Conservation (phyloP, 208 protist species). For the Jaenimonas drosophilae region DNA sequence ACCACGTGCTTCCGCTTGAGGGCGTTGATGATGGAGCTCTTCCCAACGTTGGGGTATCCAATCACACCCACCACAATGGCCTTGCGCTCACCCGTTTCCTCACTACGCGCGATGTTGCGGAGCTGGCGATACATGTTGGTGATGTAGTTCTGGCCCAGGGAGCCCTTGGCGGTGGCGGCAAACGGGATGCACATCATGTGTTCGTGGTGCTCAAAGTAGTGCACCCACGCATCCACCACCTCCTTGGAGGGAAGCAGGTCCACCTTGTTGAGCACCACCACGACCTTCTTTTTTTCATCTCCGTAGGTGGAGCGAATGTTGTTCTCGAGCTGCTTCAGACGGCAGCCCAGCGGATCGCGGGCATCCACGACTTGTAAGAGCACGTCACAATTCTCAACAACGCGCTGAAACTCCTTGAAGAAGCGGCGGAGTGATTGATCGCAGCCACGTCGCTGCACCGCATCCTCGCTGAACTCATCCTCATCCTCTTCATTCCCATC, state of each 20-base stretch:
- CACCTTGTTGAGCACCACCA: conserved; percentile 97
- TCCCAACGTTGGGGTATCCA: conserved; percentile 98
- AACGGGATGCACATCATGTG: conserved; percentile 78
- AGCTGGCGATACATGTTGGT: conserved; percentile 86
- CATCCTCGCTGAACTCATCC: conserved; percentile 24
- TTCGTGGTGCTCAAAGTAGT: conserved; percentile 81
- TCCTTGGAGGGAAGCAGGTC: conserved; percentile 94
- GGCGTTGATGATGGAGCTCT: conserved; percentile 96
- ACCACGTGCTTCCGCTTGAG: conserved; percentile 93
- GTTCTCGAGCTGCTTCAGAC: conserved; percentile 90
- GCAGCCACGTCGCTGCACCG: conserved; percentile 31
- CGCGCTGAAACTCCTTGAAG: conserved; percentile 85
- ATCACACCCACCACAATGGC: conserved; percentile 95
- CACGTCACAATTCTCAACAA: conserved; percentile 93
- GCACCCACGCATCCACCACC: conserved; percentile 76
- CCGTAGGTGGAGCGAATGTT: conserved; percentile 82
- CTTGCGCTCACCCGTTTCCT: conserved; percentile 73
- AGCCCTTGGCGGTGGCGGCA: conserved; percentile 75
- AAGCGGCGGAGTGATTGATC: conserved; percentile 80
- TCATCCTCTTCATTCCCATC: conserved; percentile 10
- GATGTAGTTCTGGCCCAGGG: conserved; percentile 40
- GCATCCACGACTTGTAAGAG: conserved; percentile 96
- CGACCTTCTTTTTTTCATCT: conserved; percentile 88
- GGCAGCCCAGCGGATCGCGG: conserved; percentile 95
- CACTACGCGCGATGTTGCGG: conserved; percentile 77